Percentiles rank a stretch among this genome's conserved stretches.
Conservation (phyloP, 768 basidiomycete genomes). For the Xanthoconium purpureum region DNA sequence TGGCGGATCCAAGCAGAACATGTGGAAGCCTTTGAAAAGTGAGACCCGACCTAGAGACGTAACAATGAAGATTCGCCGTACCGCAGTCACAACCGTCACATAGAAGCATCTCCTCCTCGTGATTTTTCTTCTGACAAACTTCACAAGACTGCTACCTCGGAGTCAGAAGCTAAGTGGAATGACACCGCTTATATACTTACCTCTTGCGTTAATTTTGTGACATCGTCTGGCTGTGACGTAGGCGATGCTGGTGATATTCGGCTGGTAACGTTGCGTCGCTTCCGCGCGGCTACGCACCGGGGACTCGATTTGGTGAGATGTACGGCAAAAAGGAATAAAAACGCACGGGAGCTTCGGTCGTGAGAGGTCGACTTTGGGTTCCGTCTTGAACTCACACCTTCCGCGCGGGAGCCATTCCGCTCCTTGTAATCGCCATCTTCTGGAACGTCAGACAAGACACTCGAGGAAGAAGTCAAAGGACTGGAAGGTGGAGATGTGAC, state of each 20-base stretch:
- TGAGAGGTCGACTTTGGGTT: slow-evolving; percentile 50
- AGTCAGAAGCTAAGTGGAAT: slow-evolving; percentile 21
- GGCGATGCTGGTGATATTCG: slow-evolving; percentile 25
- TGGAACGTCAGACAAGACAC: slow-evolving; percentile 74
- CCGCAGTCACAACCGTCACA: slow-evolving; percentile 86
- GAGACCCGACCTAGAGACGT: slow-evolving; percentile 13
- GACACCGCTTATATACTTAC: slow-evolving; percentile 36
- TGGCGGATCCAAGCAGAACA: slow-evolving; percentile 94
- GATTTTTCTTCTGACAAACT: slow-evolving; percentile 86
- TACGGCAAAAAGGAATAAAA: slow-evolving; percentile 1
- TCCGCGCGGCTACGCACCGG: slow-evolving; percentile 32
- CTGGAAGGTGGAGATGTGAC: slow-evolving; percentile 65
- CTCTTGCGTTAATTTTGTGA: slow-evolving; percentile 48
- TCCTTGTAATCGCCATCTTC: slow-evolving; percentile 70
- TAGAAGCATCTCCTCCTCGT: slow-evolving; percentile 87
- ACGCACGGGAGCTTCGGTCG: slow-evolving; percentile 46
- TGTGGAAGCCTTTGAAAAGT: slow-evolving; percentile 77
- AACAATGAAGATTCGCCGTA: slow-evolving; percentile 31
- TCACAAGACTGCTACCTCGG: slow-evolving; percentile 76
- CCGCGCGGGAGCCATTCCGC: slow-evolving; percentile 40
- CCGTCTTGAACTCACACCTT: slow-evolving; percentile 45
- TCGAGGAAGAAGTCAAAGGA: slow-evolving; percentile 74
- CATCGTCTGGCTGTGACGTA: slow-evolving; percentile 31
- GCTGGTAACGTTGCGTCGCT: slow-evolving; percentile 15
- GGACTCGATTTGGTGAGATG: slow-evolving; percentile 17